Evolutionary conservation across 306 rosid genomes (phyloP).

Genomic region (Fragaria nilgerrensis): DNA sequence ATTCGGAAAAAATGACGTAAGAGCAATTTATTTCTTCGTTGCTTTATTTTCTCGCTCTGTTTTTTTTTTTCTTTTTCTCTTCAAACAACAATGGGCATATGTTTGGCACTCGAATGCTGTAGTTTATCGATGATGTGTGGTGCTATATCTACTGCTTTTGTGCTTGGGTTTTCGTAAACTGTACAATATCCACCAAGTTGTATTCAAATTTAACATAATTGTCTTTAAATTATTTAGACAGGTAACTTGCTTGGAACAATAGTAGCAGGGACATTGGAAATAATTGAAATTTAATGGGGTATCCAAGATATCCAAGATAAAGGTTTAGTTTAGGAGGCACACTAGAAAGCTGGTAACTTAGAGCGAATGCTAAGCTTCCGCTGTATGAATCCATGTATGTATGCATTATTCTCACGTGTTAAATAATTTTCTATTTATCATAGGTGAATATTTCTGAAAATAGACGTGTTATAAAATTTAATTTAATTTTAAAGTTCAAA

Average conservation of each 20-base stretch:
- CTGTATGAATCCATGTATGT: background rate
- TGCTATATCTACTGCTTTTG: background rate
- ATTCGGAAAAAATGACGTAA: constrained; percentile 85
- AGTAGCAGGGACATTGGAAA: background rate
- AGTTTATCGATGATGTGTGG: background rate
- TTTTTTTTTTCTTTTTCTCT: background rate
- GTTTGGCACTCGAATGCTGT: background rate
- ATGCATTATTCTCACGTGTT: background rate
- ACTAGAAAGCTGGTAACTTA: background rate
- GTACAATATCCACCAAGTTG: background rate
- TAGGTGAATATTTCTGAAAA: background rate
- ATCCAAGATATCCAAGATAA: background rate
- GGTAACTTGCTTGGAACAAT: background rate
- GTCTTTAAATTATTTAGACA: background rate
- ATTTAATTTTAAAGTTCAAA: background rate
- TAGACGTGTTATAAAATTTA: background rate
- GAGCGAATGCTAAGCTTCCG: background rate
- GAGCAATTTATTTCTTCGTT: constrained; percentile 22
- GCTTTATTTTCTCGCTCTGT: background rate
- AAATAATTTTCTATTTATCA: background rate
- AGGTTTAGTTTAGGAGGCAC: background rate
- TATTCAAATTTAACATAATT: background rate
- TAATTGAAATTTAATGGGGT: background rate
- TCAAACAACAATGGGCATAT: background rate
- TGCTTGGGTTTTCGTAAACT: background rate